Evolutionary conservation across 1,284 basidiomycete genomes (phyloP).

Genomic region (Rhodotorula sp.): DNA sequence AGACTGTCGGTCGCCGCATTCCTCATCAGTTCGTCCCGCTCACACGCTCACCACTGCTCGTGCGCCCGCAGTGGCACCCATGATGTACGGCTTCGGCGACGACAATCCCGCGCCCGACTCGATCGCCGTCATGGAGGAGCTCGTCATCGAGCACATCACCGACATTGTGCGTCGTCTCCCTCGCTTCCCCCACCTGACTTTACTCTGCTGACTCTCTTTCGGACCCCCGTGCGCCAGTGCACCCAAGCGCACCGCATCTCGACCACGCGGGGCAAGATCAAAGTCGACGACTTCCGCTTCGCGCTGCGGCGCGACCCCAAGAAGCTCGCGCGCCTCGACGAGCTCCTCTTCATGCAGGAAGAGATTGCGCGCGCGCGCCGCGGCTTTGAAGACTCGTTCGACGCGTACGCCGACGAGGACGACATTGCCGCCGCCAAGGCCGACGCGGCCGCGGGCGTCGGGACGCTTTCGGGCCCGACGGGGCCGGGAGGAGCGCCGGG

Average conservation of each 20-base stretch:
- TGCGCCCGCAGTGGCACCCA: slow-evolving; percentile 64
- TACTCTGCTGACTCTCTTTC: background rate
- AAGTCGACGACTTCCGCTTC: slow-evolving; percentile 69
- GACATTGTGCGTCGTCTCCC: slow-evolving; percentile 67
- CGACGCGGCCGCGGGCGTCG: background rate
- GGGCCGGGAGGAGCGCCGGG: no score
- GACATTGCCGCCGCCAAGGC: slow-evolving; percentile 4
- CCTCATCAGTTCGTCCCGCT: background rate
- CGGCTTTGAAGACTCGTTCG: slow-evolving; percentile 31
- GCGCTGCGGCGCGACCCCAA: slow-evolving; percentile 72
- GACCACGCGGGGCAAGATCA: slow-evolving; percentile 61
- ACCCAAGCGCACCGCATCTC: slow-evolving; percentile 67
- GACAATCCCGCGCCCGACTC: slow-evolving; percentile 82
- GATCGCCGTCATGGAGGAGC: slow-evolving; percentile 90
- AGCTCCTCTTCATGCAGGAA: slow-evolving; percentile 85
- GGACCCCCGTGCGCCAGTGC: slow-evolving; percentile 57
- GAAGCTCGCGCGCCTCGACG: slow-evolving; percentile 83
- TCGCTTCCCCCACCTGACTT: background rate
- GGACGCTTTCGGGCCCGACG: background rate
- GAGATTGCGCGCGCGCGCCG: slow-evolving; percentile 75
- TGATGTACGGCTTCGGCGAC: slow-evolving; percentile 97
- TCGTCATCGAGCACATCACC: slow-evolving; percentile 84
- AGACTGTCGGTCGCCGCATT: slow-evolving; percentile 21
- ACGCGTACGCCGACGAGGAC: slow-evolving; percentile 33
- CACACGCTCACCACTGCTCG: background rate